phyloP scores from a whole-genome alignment of 306 rosid genomes.

The Medicago lupulina region DNA sequence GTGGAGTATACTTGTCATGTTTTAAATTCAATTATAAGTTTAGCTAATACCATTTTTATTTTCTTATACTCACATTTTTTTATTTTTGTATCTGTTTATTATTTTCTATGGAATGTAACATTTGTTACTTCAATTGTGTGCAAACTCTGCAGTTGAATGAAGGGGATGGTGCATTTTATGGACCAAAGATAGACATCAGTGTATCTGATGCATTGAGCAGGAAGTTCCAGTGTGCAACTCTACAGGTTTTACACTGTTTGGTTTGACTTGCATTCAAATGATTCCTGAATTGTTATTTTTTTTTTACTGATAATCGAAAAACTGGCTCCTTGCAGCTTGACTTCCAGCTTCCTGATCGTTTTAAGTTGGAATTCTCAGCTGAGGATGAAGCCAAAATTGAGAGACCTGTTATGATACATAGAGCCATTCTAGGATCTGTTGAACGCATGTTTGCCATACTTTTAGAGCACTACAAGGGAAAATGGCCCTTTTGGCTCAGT shows the following conservation, averaged over 20 bases:
- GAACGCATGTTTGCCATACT: conserved; percentile 94
- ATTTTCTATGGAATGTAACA: conserved; percentile 16
- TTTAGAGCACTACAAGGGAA: conserved; percentile 94
- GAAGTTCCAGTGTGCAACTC: conserved; percentile 94
- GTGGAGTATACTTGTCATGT: conserved; percentile 11
- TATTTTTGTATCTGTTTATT: conserved; percentile 6
- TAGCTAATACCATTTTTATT: conserved; percentile 24
- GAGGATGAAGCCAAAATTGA: conserved; percentile 96
- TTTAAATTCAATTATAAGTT: conserved; percentile 10
- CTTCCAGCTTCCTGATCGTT: conserved; percentile 92
- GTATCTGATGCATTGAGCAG: conserved; percentile 91
- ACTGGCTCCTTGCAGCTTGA: conserved; percentile 82
- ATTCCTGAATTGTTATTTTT: conserved; percentile 13
- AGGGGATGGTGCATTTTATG: conserved; percentile 96
- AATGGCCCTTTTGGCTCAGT: conserved; percentile 99
- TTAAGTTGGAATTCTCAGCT: conserved; percentile 85
- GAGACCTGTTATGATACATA: conserved; percentile 92
- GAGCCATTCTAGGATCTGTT: conserved; percentile 93
- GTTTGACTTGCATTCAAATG: conserved; percentile 21
- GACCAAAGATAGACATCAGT: conserved; percentile 93
- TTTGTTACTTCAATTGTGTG: conserved; percentile 34
- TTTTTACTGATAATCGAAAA: conserved; percentile 28
- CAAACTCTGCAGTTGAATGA: conserved; percentile 69
- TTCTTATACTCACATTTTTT: conserved; percentile 1
- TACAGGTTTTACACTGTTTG: conserved; percentile 65